These are phyloP conservation scores for Tylopilus vinaceipallidus DNA, from an alignment of 768 basidiomycete genomes.

Conservation along the genomic window DNA sequence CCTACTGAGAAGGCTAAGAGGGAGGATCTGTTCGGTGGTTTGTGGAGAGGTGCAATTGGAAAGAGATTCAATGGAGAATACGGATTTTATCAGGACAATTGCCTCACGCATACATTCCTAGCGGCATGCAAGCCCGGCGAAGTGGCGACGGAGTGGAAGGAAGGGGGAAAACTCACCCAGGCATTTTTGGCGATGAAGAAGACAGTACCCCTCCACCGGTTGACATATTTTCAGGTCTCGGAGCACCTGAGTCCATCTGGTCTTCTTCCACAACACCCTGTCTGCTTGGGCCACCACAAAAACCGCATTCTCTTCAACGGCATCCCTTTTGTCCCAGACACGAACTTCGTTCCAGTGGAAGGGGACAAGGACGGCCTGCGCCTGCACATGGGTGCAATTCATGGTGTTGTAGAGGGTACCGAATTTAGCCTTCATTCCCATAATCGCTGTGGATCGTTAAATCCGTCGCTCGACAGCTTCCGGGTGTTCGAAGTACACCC, in stretches of 20 bases:
- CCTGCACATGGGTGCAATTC: constrained; percentile 56
- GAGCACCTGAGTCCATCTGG: constrained; percentile 39
- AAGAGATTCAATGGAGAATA: constrained; percentile 34
- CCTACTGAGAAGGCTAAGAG: constrained; percentile 51
- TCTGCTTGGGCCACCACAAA: constrained; percentile 49
- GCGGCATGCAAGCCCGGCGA: constrained; percentile 56
- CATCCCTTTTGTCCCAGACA: constrained; percentile 53
- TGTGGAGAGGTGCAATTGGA: constrained; percentile 52
- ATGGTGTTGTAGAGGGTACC: constrained; percentile 62
- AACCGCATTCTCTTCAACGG: constrained; percentile 53
- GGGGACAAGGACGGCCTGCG: constrained; percentile 42
- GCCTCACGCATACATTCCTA: constrained; percentile 50
- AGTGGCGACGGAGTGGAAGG: constrained; percentile 58
- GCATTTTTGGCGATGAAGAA: constrained; percentile 49
- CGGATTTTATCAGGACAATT: constrained; percentile 44
- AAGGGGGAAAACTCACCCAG: constrained; percentile 60
- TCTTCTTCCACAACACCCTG: constrained; percentile 42
- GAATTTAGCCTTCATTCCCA: constrained; percentile 62
- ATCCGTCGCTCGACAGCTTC: constrained; percentile 50
- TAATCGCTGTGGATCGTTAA: constrained; percentile 57
- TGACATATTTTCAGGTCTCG: constrained; percentile 49
- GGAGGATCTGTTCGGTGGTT: constrained; percentile 52
- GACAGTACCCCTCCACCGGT: constrained; percentile 49
- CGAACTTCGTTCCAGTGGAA: constrained; percentile 44
- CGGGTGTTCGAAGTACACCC: constrained; percentile 52